These are phyloP conservation scores for Chlorella ohadii DNA, from an alignment of 139 green algal genomes.

Conservation along the genomic window DNA sequence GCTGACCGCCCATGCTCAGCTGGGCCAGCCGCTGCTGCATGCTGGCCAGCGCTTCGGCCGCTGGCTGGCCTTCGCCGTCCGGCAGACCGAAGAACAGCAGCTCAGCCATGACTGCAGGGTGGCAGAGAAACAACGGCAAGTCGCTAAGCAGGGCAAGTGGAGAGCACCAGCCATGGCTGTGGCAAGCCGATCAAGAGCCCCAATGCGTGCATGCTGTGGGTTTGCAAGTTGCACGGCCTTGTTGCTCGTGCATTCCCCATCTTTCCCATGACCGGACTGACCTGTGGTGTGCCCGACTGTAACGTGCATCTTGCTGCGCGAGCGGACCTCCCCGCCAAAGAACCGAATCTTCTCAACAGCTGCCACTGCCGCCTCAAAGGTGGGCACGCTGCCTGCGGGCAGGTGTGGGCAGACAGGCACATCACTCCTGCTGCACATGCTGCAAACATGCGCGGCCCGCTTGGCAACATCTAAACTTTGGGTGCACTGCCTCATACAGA, in stretches of 20 bases:
- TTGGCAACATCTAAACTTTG: too few relatives aligned
- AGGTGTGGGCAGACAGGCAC: neutral
- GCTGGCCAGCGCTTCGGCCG: constrained; percentile 17
- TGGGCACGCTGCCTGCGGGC: constrained; percentile 67
- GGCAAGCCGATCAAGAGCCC: too few relatives aligned
- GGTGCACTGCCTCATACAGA: too few relatives aligned
- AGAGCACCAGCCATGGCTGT: too few relatives aligned
- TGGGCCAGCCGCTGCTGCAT: constrained; percentile 30
- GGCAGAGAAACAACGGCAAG: neutral
- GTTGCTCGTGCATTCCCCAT: too few relatives aligned
- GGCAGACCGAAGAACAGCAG: constrained; percentile 81
- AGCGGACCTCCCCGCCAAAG: constrained; percentile 50
- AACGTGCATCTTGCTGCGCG: constrained; percentile 79
- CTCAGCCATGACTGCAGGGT: constrained; percentile 74
- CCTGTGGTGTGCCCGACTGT: constrained; percentile 81
- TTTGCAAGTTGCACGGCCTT: neutral
- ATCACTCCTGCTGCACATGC: too few relatives aligned
- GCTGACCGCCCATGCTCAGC: neutral
- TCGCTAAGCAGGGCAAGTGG: neutral
- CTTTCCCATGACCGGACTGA: neutral
- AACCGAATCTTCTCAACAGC: constrained; percentile 87
- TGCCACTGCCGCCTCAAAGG: constrained; percentile 76
- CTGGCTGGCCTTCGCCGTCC: constrained; percentile 31
- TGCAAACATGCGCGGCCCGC: too few relatives aligned
- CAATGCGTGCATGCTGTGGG: neutral